These are phyloP conservation scores for Moesziomyces parantarcticus DNA, from an alignment of 1,284 basidiomycete genomes.

Conservation along the genomic window DNA sequence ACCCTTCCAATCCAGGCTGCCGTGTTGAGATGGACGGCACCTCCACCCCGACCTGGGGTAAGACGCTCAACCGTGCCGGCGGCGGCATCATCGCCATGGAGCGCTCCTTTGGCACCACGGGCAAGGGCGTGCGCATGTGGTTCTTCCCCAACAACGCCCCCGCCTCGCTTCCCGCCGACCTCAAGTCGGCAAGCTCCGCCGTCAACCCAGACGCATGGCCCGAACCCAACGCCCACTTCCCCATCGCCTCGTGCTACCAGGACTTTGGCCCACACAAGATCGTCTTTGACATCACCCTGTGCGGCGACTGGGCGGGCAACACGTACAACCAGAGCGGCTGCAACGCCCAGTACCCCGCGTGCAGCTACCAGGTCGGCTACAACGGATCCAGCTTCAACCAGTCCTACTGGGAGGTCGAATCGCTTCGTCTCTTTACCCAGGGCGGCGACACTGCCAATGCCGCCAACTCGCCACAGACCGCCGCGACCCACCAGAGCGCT, in stretches of 20 bases:
- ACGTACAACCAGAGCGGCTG: slow-evolving; percentile 52
- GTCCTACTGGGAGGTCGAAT: slow-evolving; percentile 59
- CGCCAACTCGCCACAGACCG: slow-evolving; percentile 30
- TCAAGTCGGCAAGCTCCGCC: slow-evolving; percentile 29
- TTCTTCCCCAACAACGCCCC: slow-evolving; percentile 50
- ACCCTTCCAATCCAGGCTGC: slow-evolving; percentile 53
- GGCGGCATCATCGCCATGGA: slow-evolving; percentile 65
- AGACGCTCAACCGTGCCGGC: slow-evolving; percentile 51
- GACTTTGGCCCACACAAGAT: slow-evolving; percentile 60
- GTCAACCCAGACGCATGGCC: slow-evolving; percentile 58
- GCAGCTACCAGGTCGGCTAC: slow-evolving; percentile 55
- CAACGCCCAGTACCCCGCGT: slow-evolving; percentile 44
- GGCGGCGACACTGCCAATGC: slow-evolving; percentile 49
- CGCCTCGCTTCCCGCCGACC: slow-evolving; percentile 44
- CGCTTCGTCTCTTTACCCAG: slow-evolving; percentile 49
- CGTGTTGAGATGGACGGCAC: slow-evolving; percentile 57
- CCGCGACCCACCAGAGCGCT: slow-evolving; percentile 6
- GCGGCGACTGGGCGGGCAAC: slow-evolving; percentile 59
- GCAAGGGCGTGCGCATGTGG: slow-evolving; percentile 64
- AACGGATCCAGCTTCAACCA: slow-evolving; percentile 52
- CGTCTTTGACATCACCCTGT: slow-evolving; percentile 63
- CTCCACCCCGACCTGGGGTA: slow-evolving; percentile 54
- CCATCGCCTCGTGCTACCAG: slow-evolving; percentile 51
- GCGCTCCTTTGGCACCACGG: slow-evolving; percentile 56
- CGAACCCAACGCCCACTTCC: slow-evolving; percentile 54